These are phyloP conservation scores for Coleophoma cylindrospora DNA, from an alignment of 2,329 filamentous ascomycete genomes.

Conservation along the genomic window DNA sequence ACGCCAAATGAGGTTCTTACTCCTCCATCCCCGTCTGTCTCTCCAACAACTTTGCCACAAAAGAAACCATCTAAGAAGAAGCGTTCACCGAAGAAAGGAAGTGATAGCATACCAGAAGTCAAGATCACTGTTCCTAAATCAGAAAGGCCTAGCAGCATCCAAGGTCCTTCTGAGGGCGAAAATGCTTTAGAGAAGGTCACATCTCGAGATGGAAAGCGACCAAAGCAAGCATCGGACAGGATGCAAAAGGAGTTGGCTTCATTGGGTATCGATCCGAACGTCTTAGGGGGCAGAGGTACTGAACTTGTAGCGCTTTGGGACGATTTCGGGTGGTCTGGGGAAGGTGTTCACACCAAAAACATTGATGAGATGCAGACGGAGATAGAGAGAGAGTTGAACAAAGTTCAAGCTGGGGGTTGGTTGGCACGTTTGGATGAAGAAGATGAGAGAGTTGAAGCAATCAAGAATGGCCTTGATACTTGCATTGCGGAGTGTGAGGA, in stretches of 20 bases:
- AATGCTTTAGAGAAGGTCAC: slow-evolving; percentile 23
- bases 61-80: slow-evolving; percentile 6
- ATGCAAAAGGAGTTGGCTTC: slow-evolving; percentile 27
- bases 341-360: slow-evolving; percentile 67
- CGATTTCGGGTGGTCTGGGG: slow-evolving; percentile 84
- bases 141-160: slow-evolving; percentile 34
- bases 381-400: slow-evolving; percentile 81
- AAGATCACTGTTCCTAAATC: slow-evolving; percentile 48
- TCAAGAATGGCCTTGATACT: slow-evolving; percentile 80
- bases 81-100: slow-evolving; percentile 19
- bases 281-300: slow-evolving; percentile 71
- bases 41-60: too few relatives aligned
- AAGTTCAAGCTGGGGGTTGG: slow-evolving; percentile 91
- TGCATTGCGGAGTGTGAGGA: slow-evolving; percentile 96
- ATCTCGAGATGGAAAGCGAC: slow-evolving; percentile 20
- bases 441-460: slow-evolving; percentile 82
- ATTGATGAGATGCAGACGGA: slow-evolving; percentile 79
- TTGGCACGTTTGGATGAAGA: slow-evolving; percentile 78
- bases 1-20: too few relatives aligned
- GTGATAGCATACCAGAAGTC: slow-evolving; percentile 47
- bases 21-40: too few relatives aligned
- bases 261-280: slow-evolving; percentile 69
- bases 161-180: slow-evolving; percentile 29
- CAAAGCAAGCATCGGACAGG: slow-evolving; percentile 24
- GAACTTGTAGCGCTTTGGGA: slow-evolving; percentile 81